phyloP scores from a whole-genome alignment of 805 yeast species.

The Jamesozyma spencerorum region DNA sequence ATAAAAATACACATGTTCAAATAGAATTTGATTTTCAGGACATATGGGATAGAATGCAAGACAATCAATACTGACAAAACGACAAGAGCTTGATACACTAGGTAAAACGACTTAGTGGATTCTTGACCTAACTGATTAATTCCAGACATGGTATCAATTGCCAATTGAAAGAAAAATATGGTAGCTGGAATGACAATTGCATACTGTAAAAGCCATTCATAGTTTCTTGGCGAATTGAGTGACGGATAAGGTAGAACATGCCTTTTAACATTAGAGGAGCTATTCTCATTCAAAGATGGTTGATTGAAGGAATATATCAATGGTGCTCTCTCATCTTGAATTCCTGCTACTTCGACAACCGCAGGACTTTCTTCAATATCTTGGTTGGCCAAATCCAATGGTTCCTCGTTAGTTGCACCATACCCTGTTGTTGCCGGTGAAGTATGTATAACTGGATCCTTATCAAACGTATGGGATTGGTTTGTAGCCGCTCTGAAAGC shows the following conservation, averaged over 20 bases:
- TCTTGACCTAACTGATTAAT: conserved; percentile 67
- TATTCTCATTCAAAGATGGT: no score
- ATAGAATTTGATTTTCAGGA: conserved; percentile 48
- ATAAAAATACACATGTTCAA: conserved; percentile 35
- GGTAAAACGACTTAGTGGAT: conserved; percentile 36
- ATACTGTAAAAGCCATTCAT: conserved; percentile 78
- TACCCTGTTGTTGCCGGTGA: neutral
- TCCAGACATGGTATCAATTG: conserved; percentile 36
- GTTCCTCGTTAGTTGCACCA: neutral
- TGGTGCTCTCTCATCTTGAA: conserved; percentile 32
- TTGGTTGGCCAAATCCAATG: neutral
- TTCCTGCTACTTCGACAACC: conserved; percentile 4
- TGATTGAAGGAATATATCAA: no score
- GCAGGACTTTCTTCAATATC: neutral
- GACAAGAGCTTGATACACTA: conserved; percentile 29
- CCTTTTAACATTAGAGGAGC: no score
- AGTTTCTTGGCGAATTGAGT: conserved; percentile 29
- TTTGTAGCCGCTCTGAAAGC: neutral
- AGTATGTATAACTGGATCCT: no score
- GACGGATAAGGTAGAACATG: neutral
- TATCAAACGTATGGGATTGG: no score
- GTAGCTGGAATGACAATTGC: conserved; percentile 58
- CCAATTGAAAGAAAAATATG: conserved; percentile 44
- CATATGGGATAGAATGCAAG: conserved; percentile 54
- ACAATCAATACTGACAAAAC: conserved; percentile 33